A percentile compares a stretch with the other conserved stretches of the same genome.
Conservation (phyloP, 306 rosid genomes). For the Urtica urens region DNA sequence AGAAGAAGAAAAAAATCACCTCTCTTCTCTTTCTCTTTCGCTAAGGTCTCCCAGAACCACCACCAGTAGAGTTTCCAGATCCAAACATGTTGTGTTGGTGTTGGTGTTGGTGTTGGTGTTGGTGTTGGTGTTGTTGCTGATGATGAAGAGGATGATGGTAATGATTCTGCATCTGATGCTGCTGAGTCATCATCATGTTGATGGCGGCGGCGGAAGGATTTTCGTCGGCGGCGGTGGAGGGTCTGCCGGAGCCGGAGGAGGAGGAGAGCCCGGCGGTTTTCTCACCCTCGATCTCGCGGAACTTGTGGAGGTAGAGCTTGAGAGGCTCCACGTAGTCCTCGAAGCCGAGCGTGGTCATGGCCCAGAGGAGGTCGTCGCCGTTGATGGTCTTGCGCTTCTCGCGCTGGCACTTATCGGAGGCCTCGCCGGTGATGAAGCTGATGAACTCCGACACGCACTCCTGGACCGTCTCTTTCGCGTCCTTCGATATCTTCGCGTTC, state of each 20-base stretch:
- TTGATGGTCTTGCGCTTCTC: slow-evolving; percentile 46
- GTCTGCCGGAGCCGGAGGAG: background rate
- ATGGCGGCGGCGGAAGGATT: slow-evolving; percentile 1
- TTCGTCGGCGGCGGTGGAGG: slow-evolving; percentile 2
- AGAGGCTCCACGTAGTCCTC: slow-evolving; percentile 50
- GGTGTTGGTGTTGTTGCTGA: slow-evolving; percentile 25
- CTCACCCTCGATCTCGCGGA: slow-evolving; percentile 44
- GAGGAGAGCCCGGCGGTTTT: slow-evolving; percentile 13
- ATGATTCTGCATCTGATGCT: slow-evolving; percentile 27
- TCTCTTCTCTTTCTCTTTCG: background rate
- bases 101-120: slow-evolving; percentile 26
- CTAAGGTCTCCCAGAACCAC: slow-evolving; percentile 14
- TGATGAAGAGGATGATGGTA: slow-evolving; percentile 29
- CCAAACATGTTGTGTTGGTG: slow-evolving; percentile 30
- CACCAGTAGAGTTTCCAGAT: slow-evolving; percentile 40
- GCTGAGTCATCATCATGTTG: background rate
- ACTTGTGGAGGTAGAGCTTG: slow-evolving; percentile 40
- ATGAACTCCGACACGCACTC: slow-evolving; percentile 59
- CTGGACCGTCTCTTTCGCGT: slow-evolving; percentile 48
- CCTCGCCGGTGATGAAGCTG: slow-evolving; percentile 47
- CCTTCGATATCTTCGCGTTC: slow-evolving; percentile 50
- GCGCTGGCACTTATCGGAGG: slow-evolving; percentile 48
- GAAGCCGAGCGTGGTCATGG: slow-evolving; percentile 46
- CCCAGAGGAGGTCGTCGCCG: slow-evolving; percentile 63
- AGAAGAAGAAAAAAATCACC: background rate